Evolutionary conservation across 371 early-diverging fungal species (phyloP).

Genomic region (Rhizopus arrhizus): DNA sequence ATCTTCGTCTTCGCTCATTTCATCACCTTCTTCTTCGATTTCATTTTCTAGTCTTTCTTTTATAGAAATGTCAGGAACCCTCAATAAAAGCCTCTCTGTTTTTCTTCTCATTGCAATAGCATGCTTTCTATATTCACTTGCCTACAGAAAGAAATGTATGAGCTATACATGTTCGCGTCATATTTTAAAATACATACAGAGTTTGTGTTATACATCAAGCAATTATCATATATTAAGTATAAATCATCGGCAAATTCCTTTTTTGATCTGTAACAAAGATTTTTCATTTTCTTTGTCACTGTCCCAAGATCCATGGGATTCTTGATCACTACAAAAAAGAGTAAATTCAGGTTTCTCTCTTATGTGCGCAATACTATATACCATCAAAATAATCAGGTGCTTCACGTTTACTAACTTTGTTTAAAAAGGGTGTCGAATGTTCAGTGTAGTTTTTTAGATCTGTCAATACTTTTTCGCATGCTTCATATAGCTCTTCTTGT

Average conservation of each 20-base stretch:
- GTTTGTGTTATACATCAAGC: slow-evolving; percentile 78
- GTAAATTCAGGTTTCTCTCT: background rate
- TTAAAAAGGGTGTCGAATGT: slow-evolving; percentile 87
- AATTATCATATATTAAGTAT: slow-evolving; percentile 83
- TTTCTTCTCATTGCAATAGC: slow-evolving; percentile 82
- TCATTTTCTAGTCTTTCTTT: slow-evolving; percentile 63
- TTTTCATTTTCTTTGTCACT: slow-evolving; percentile 80
- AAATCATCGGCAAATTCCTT: slow-evolving; percentile 81
- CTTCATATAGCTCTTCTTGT: slow-evolving; percentile 91
- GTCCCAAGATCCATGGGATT: slow-evolving; percentile 95
- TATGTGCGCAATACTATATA: slow-evolving; percentile 11
- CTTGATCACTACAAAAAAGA: slow-evolving; percentile 67
- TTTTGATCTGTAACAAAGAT: slow-evolving; percentile 71
- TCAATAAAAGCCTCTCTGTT: slow-evolving; percentile 69
- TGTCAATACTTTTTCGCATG: slow-evolving; percentile 80
- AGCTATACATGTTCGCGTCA: too few relatives aligned
- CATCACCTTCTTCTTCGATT: slow-evolving; percentile 54
- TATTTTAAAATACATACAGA: slow-evolving; percentile 32
- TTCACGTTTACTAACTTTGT: slow-evolving; percentile 90
- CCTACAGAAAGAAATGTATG: slow-evolving; percentile 14
- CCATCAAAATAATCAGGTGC: slow-evolving; percentile 94
- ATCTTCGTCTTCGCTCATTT: slow-evolving; percentile 52
- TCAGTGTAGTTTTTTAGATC: slow-evolving; percentile 81
- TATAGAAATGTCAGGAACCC: slow-evolving; percentile 83
- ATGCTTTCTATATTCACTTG: slow-evolving; percentile 81